phyloP scores from a whole-genome alignment of 495 filamentous ascomycete species.

The Penicillium nucicola region DNA sequence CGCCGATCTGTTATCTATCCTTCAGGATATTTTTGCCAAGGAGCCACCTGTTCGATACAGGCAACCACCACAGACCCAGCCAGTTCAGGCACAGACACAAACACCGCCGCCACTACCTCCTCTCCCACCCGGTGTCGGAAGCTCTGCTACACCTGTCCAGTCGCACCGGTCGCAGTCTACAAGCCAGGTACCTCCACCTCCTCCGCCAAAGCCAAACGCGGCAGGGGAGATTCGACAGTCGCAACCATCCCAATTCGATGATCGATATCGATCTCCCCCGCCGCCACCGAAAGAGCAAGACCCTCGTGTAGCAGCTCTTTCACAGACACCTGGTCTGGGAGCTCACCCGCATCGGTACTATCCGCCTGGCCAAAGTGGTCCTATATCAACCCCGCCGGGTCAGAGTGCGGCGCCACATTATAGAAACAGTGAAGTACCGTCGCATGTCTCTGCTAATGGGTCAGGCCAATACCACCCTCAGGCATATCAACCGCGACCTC shows the following conservation, averaged over 20 bases:
- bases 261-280: constrained; percentile 33
- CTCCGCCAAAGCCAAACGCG: constrained; percentile 17
- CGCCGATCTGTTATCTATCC: constrained; percentile 73
- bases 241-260: constrained; percentile 11
- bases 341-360: constrained; percentile 15
- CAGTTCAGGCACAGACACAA: constrained; percentile 33
- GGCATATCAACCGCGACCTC: not conserved
- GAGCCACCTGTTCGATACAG: constrained; percentile 86
- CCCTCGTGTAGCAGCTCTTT: constrained; percentile 11
- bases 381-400: constrained; percentile 6
- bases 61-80: constrained; percentile 41
- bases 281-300: constrained; percentile 38
- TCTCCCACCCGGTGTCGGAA: constrained; percentile 59
- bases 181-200: constrained; percentile 14
- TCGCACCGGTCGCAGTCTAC: constrained; percentile 5
- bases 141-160: constrained; percentile 11
- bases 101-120: constrained; percentile 64
- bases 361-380: constrained; percentile 4
- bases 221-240: constrained; percentile 14
- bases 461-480: constrained; percentile 1
- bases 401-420: constrained; percentile 15
- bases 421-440: constrained; percentile 8
- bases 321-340: constrained; percentile 7
- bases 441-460: not conserved
- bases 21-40: constrained; percentile 87